These are phyloP conservation scores for Mitragyna speciosa DNA, from an alignment of 257 asterid species.

Conservation along the genomic window DNA sequence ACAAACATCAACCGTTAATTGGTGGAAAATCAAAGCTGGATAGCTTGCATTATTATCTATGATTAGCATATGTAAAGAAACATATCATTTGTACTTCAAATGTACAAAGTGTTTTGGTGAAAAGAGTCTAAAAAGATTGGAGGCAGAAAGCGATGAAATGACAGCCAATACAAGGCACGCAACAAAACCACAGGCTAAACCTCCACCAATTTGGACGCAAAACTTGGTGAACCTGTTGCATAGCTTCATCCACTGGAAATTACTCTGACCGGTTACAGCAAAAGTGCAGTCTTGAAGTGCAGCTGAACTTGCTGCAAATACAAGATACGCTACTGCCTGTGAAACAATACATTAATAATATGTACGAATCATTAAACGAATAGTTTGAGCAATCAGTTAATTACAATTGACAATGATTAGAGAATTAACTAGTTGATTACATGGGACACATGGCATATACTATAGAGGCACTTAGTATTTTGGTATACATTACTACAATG, in stretches of 20 bases:
- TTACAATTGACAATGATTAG: too few species aligned
- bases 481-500: too few species aligned
- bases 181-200: slow-evolving; percentile 37
- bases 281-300: slow-evolving; percentile 49
- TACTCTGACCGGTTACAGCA: slow-evolving; percentile 57
- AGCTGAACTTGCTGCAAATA: slow-evolving; percentile 49
- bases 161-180: slow-evolving; percentile 44
- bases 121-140: slow-evolving; percentile 52
- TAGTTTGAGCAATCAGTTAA: too few species aligned
- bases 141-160: slow-evolving; percentile 55
- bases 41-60: background rate
- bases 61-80: background rate
- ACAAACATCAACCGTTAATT: background rate
- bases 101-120: slow-evolving; percentile 53
- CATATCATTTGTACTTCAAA: slow-evolving; percentile 32
- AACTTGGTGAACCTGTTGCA: slow-evolving; percentile 61
- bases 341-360: background rate
- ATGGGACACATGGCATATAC: too few species aligned
- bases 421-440: too few species aligned
- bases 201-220: slow-evolving; percentile 64
- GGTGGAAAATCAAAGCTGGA: background rate
- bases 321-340: slow-evolving; percentile 55
- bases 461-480: too few species aligned
- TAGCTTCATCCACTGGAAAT: slow-evolving; percentile 67
- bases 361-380: too few species aligned